Evolutionary conservation across 2,329 filamentous ascomycete species (phyloP), one percentile per base, ranked within the genome.

Genomic region (Coleophoma cylindrospora): DNA sequence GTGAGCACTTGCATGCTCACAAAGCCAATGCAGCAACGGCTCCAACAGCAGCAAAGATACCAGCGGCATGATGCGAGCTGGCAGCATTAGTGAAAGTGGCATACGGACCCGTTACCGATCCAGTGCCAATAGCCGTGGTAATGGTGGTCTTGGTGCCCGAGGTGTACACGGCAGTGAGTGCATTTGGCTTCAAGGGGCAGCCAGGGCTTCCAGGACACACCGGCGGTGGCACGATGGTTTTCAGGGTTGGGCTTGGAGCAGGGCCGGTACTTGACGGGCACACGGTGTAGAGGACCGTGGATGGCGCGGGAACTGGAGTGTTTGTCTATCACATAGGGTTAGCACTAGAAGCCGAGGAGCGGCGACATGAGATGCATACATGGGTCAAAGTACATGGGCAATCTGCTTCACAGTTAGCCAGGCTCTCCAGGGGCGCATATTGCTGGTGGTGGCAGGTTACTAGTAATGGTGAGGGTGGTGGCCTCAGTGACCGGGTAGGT

Each of bases 401-500:
- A 62, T 68, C 60, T 27, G 27, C 27, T 27, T 27, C 27, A 27
- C 27, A 27, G 27, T 27, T 27, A 27, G 27, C 27, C 27, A 27
- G 27, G 27, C 9, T 27, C 2, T 27, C 9, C 27, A 27, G 7
- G 27, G 27, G 2, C 27, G 2, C 2, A 27, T 7, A 10, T 7
- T 7, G 9, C 27, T 5, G 27, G 7, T 27, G 27, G 27, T 27
- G 27, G 9, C 2, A 27, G 7, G 2, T 27, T 27, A 27, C 27
- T 5, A 55, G 67, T 68, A 61, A 73, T 64, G 61, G 73, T 76
- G 62, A 75, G 58, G 48, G 69, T 70, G 43, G 70, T 71, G 50
- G 72, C 79, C 72, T 77, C 73, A 57, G 83, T 83, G 70, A 89
- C 74, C 61, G 79, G 85, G 77, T 86, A 87, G 71, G 84, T 87